Percentiles rank a stretch among this genome's conserved stretches.
Conservation (phyloP, 139 green algal genomes). For the Pycnococcus provasolii region DNA sequence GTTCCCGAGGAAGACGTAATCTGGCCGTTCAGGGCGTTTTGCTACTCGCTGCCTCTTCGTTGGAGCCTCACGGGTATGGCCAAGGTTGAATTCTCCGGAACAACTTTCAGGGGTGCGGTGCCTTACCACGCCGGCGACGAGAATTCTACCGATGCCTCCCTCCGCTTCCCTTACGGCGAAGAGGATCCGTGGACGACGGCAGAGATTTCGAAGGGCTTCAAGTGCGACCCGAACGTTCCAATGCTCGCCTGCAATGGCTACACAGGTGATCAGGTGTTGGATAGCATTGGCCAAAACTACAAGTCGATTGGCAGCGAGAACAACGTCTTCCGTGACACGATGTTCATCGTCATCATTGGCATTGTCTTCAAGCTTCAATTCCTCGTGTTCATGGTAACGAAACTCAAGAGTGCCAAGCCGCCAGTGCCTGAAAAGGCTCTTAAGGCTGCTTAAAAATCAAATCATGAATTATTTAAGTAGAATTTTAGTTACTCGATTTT, state of each 20-base stretch:
- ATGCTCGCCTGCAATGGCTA: background rate
- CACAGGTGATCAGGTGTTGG: constrained; percentile 5
- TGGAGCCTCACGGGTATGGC: constrained; percentile 8
- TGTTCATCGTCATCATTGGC: constrained; percentile 18
- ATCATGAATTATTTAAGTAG: too few species aligned
- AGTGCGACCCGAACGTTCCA: too few species aligned
- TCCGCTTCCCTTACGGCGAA: too few species aligned
- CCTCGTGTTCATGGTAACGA: background rate
- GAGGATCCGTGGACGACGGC: too few species aligned
- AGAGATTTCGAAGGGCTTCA: too few species aligned
- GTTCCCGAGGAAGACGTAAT: constrained; percentile 25
- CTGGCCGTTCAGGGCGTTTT: constrained; percentile 23
- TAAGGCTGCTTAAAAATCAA: too few species aligned
- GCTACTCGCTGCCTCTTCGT: constrained; percentile 18
- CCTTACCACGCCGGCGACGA: background rate
- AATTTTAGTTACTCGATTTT: too few species aligned
- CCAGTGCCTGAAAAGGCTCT: too few species aligned
- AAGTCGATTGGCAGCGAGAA: constrained; percentile 3
- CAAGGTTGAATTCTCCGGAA: constrained; percentile 16
- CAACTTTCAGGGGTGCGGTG: constrained; percentile 18
- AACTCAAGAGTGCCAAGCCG: too few species aligned
- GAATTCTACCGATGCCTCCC: too few species aligned
- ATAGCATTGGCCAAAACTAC: constrained; percentile 12
- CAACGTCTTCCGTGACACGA: constrained; percentile 1
- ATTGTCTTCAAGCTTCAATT: constrained; percentile 14